These are phyloP conservation scores for Colletotrichum camelliae DNA, from an alignment of 2,329 filamentous ascomycete species.

Conservation along the genomic window DNA sequence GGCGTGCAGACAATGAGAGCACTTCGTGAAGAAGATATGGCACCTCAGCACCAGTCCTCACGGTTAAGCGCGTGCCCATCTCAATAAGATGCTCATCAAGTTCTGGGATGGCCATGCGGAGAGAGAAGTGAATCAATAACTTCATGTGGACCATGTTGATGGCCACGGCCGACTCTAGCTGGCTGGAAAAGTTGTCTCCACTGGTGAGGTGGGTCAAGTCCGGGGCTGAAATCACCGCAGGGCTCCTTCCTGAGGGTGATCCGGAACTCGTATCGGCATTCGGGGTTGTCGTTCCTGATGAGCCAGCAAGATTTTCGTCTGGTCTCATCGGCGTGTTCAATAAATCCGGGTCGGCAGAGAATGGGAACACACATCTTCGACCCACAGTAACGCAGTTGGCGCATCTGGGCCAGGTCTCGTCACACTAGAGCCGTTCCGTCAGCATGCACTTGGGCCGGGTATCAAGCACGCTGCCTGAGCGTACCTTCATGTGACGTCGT, in stretches of 20 bases:
- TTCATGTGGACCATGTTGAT: not conserved
- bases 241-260: not conserved
- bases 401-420: conserved; percentile 33
- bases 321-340: not conserved
- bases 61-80: conserved; percentile 23
- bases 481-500: conserved; percentile 36
- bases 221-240: not conserved
- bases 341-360: not conserved
- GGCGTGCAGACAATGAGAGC: conserved; percentile 40
- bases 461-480: not conserved
- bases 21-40: conserved; percentile 41
- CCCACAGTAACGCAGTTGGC: conserved; percentile 31
- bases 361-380: conserved; percentile 29
- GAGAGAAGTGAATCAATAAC: not conserved
- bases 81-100: conserved; percentile 26
- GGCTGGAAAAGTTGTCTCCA: not conserved
- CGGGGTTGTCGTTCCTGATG: not conserved
- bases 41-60: conserved; percentile 28
- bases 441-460: not conserved
- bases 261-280: not conserved
- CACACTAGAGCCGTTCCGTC: conserved; percentile 24
- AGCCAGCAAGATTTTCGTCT: not conserved
- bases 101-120: not conserved
- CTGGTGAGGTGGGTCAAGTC: not conserved
- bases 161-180: not conserved